Conservation (phyloP, 805 yeast species). For the Candida hispaniensis region DNA sequence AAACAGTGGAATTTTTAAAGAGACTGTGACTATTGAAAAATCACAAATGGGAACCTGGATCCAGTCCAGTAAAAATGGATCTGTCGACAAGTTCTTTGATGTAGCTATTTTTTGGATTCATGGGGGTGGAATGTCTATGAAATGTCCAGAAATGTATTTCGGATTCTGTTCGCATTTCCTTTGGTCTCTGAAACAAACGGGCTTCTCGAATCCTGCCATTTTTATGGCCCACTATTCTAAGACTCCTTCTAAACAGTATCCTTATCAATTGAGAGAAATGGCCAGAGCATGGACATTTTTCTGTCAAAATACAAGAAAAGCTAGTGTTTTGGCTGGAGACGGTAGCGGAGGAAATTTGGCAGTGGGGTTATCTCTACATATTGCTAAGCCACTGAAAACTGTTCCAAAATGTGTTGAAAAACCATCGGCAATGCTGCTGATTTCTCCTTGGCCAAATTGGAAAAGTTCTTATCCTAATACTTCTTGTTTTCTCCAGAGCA, state of each 20-base stretch:
- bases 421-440: slow-evolving; percentile 30
- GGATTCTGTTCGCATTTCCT: slow-evolving; percentile 38
- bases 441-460: slow-evolving; percentile 28
- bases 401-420: slow-evolving; percentile 16
- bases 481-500: slow-evolving; percentile 1
- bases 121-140: slow-evolving; percentile 33
- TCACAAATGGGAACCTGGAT: slow-evolving; percentile 27
- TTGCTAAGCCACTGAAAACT: slow-evolving; percentile 28
- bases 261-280: slow-evolving; percentile 26
- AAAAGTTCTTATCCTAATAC: slow-evolving; percentile 1
- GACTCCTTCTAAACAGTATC: slow-evolving; percentile 19
- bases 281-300: slow-evolving; percentile 30
- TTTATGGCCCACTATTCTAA: slow-evolving; percentile 31
- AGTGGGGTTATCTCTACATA: slow-evolving; percentile 32
- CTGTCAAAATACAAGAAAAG: slow-evolving; percentile 20
- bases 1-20: slow-evolving; percentile 26
- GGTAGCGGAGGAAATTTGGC: slow-evolving; percentile 40
- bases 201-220: slow-evolving; percentile 40
- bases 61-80: slow-evolving; percentile 29
- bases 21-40: slow-evolving; percentile 23
- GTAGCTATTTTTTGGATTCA: slow-evolving; percentile 37
- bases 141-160: slow-evolving; percentile 34
- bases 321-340: slow-evolving; percentile 37
- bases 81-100: slow-evolving; percentile 29
- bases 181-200: slow-evolving; percentile 37